These are phyloP conservation scores for Hygrophorus pudorinus DNA, from an alignment of 768 basidiomycete genomes.

Conservation along the genomic window DNA sequence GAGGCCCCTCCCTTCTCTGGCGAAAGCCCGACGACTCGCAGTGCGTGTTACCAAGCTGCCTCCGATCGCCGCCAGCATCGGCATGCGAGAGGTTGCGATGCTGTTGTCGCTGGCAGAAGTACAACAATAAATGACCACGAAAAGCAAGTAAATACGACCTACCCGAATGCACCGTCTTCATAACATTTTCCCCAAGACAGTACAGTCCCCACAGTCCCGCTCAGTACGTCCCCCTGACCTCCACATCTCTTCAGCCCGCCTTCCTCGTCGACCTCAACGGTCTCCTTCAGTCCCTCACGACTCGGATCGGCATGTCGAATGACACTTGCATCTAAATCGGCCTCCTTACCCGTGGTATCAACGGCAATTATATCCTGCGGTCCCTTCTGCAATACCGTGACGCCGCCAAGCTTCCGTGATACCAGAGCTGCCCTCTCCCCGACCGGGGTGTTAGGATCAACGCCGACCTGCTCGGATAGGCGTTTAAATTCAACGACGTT, in stretches of 20 bases:
- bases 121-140: not conserved
- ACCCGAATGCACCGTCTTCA: slow-evolving; percentile 80
- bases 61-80: slow-evolving; percentile 76
- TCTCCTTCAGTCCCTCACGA: slow-evolving; percentile 45
- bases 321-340: slow-evolving; percentile 33
- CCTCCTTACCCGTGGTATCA: slow-evolving; percentile 51
- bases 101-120: slow-evolving; percentile 33
- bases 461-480: slow-evolving; percentile 62
- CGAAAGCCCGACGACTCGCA: slow-evolving; percentile 68
- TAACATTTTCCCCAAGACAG: slow-evolving; percentile 95
- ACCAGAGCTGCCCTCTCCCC: slow-evolving; percentile 58
- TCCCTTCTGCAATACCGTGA: slow-evolving; percentile 89
- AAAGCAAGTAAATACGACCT: slow-evolving; percentile 13
- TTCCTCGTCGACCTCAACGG: slow-evolving; percentile 51
- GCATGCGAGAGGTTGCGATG: slow-evolving; percentile 55
- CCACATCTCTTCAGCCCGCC: slow-evolving; percentile 92
- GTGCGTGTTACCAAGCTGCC: slow-evolving; percentile 86
- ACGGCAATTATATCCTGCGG: slow-evolving; percentile 71
- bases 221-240: slow-evolving; percentile 92
- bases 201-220: slow-evolving; percentile 80
- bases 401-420: slow-evolving; percentile 70
- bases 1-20: slow-evolving; percentile 66
- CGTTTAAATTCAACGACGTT: slow-evolving; percentile 91
- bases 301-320: slow-evolving; percentile 31
- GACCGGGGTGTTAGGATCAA: slow-evolving; percentile 42